A percentile compares a stretch with the other conserved stretches of the same genome.
phyloP scores from a whole-genome alignment of 306 rosid genomes.

The Quercus robur region DNA sequence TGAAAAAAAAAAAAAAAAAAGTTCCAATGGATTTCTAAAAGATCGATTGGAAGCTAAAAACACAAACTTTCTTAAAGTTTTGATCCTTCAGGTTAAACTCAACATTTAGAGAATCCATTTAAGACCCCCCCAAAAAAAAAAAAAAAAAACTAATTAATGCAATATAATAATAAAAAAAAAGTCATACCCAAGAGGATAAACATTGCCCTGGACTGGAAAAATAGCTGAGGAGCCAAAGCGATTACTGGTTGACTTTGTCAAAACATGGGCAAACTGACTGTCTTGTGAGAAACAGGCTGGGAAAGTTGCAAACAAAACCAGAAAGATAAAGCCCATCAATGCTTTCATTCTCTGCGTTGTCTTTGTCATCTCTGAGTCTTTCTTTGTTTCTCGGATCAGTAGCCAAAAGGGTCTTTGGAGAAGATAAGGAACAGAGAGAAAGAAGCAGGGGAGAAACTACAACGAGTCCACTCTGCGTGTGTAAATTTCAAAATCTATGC shows the following conservation, averaged over 20 bases:
- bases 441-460: background rate
- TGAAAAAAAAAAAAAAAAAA: background rate
- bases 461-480: background rate
- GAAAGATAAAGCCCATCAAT: constrained; percentile 16
- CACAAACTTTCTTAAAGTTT: no score
- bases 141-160: background rate
- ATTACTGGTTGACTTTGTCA: background rate
- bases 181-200: constrained; percentile 78
- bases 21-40: no score
- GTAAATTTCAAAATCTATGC: background rate
- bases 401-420: background rate
- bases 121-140: background rate
- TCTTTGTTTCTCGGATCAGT: background rate
- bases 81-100: no score
- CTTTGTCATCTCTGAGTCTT: constrained; percentile 3
- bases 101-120: no score
- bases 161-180: background rate
- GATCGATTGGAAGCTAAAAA: no score
- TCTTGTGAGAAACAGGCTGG: constrained; percentile 33
- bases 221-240: constrained; percentile 26
- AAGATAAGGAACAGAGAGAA: background rate
- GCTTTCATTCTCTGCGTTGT: constrained; percentile 10
- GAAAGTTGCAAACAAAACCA: constrained; percentile 28
- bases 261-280: constrained; percentile 4
- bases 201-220: constrained; percentile 57